These are phyloP conservation scores for Fomitopsis palustris DNA, from an alignment of 1,284 basidiomycete species.

Conservation along the genomic window DNA sequence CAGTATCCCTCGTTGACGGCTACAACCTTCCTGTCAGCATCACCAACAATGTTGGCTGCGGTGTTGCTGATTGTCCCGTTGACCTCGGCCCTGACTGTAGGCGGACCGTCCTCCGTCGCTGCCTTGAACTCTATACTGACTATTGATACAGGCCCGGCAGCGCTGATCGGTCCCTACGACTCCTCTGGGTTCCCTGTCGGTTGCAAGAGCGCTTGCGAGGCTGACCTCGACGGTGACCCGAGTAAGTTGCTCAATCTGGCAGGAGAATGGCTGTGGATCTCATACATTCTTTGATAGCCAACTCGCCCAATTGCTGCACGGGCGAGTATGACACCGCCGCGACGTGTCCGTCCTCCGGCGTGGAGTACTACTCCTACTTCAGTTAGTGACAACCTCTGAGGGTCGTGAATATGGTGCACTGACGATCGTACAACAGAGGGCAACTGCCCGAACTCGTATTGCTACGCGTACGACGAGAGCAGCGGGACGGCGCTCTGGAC, in stretches of 20 bases:
- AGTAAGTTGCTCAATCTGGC: constrained; percentile 14
- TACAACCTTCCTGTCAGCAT: constrained; percentile 40
- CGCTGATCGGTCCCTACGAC: constrained; percentile 35
- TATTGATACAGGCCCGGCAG: constrained; percentile 27
- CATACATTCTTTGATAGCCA: constrained; percentile 12
- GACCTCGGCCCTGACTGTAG: constrained; percentile 39
- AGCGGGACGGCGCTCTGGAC: constrained; percentile 44
- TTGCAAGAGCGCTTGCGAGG: constrained; percentile 41
- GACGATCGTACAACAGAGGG: constrained; percentile 28
- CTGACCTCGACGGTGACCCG: constrained; percentile 34
- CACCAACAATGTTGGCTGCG: constrained; percentile 38
- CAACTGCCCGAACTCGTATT: constrained; percentile 44
- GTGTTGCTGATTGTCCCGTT: constrained; percentile 38
- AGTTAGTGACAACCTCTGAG: constrained; percentile 26
- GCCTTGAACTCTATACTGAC: background rate
- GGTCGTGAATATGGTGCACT: background rate
- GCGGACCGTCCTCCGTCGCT: background rate
- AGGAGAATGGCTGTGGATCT: background rate
- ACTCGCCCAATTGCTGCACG: constrained; percentile 43
- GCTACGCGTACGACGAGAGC: constrained; percentile 49
- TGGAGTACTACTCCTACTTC: constrained; percentile 44
- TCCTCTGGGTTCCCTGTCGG: constrained; percentile 37
- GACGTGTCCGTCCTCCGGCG: constrained; percentile 41
- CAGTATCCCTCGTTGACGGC: constrained; percentile 39
- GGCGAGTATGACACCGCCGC: constrained; percentile 38